Evolutionary conservation across 306 rosid genomes (phyloP), one percentile per base, ranked within the genome.

Genomic region (Cyamopsis tetragonoloba): DNA sequence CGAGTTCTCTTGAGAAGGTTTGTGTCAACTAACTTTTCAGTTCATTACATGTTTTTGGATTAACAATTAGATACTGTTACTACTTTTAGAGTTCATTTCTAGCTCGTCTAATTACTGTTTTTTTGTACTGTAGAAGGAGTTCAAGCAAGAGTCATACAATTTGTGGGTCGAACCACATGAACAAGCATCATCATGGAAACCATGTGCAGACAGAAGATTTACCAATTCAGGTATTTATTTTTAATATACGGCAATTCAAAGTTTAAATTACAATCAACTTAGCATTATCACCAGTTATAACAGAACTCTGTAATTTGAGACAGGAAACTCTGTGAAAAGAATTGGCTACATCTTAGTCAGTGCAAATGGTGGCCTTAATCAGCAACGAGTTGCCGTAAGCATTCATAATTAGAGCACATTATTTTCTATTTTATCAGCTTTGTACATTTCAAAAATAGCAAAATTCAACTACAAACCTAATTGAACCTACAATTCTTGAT

Each of bases 301-400:
- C 23, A 34, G 26, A 17, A n/a, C n/a, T n/a, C n/a, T n/a, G n/a
- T n/a, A 81, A 27, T 22, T 34, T 83, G 77, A 42, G 62, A 59
- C 93, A 92, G 96, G 83, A 31, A 87, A 66, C 39, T 30, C 47
- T 26, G 47, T 22, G 67, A 50, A 75, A 66, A 80, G 62, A 66
- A 93, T 89, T 69, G 99, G 99, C 75, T 90, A 90, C 83, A 83
- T 93, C 50, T 37, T 86, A 38, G 81, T 90, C 73, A 93, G 99
- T 74, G 97, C 99, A 57, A 93, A 90, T 75, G 99, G 99, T 2
- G 99, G 99, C 50, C 99, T 93, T 57, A 93, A 93, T 80, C 99
- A 93, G 77, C 99, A 93, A 68, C 81, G 97, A 70, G 99, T 93
- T 59, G 99, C 99, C 28, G 99, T 93, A 78, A 83, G 97, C 80